These are phyloP conservation scores for Chaetothyriales sp. DNA, from an alignment of 2,329 filamentous ascomycete species.

Conservation along the genomic window DNA sequence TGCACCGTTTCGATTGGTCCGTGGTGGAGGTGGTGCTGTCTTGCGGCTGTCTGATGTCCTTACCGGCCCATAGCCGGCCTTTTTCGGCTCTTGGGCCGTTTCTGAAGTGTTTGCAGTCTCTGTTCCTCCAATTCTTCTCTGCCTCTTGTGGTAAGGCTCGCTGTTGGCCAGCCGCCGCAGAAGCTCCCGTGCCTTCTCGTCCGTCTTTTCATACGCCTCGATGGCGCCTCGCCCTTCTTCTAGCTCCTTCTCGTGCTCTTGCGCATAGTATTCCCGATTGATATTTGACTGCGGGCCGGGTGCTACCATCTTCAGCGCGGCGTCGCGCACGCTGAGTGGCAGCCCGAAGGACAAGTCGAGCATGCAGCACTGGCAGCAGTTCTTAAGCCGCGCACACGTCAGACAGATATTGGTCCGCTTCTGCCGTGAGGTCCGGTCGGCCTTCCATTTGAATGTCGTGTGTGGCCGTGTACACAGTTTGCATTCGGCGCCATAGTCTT, in stretches of 20 bases:
- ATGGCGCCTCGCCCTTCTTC: slow-evolving; percentile 74
- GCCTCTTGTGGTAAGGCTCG: slow-evolving; percentile 89
- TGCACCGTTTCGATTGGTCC: slow-evolving; percentile 32
- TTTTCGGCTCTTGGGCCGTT: slow-evolving; percentile 23
- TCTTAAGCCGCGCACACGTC: slow-evolving; percentile 91
- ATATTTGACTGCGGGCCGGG: slow-evolving; percentile 83
- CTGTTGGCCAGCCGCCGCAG: slow-evolving; percentile 72
- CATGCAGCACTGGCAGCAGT: slow-evolving; percentile 98
- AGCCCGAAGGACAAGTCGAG: slow-evolving; percentile 91
- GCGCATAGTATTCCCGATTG: slow-evolving; percentile 93
- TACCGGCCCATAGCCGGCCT: slow-evolving; percentile 52
- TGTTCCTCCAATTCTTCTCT: slow-evolving; percentile 54
- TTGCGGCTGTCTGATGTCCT: slow-evolving; percentile 49
- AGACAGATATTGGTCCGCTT: slow-evolving; percentile 92
- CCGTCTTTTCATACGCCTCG: slow-evolving; percentile 90
- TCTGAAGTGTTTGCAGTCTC: slow-evolving; percentile 27
- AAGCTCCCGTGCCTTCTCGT: slow-evolving; percentile 87
- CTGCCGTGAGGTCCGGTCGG: slow-evolving; percentile 76
- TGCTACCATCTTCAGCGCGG: slow-evolving; percentile 92
- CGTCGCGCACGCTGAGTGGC: slow-evolving; percentile 87
- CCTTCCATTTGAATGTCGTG: slow-evolving; percentile 89
- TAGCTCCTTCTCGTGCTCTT: slow-evolving; percentile 90
- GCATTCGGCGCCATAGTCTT: slow-evolving; percentile 81
- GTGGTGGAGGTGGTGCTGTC: slow-evolving; percentile 25
- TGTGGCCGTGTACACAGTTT: slow-evolving; percentile 87